Percentiles rank a stretch among this genome's conserved stretches.
Evolutionary conservation across 2,329 filamentous ascomycete species (phyloP).

Genomic region (Cercospora sp.): DNA sequence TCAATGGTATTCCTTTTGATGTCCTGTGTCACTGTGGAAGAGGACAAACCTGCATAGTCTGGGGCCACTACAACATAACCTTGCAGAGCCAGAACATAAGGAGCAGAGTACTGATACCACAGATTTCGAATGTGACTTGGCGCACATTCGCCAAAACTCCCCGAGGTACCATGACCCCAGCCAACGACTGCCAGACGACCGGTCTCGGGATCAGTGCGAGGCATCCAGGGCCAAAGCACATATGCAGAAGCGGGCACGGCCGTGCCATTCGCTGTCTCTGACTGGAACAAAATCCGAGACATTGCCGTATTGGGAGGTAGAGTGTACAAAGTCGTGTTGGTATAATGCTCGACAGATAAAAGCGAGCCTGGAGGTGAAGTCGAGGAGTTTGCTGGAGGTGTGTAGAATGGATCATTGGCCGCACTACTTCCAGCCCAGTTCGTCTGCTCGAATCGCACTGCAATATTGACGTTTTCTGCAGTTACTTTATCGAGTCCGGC

Average conservation of each 20-base stretch:
- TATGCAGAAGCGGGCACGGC: neutral
- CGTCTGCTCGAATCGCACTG: slow-evolving; percentile 33
- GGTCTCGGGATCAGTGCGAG: slow-evolving; percentile 24
- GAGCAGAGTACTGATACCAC: slow-evolving; percentile 34
- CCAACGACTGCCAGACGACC: slow-evolving; percentile 28
- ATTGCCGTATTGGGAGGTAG: slow-evolving; percentile 39
- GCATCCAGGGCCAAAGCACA: slow-evolving; percentile 50
- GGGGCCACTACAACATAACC: slow-evolving; percentile 37
- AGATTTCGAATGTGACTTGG: slow-evolving; percentile 36
- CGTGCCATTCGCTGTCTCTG: neutral
- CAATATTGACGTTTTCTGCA: slow-evolving; percentile 31
- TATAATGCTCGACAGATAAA: slow-evolving; percentile 46
- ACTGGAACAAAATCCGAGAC: neutral
- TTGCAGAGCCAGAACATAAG: slow-evolving; percentile 35
- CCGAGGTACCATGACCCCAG: slow-evolving; percentile 26
- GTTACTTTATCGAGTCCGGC: slow-evolving; percentile 26
- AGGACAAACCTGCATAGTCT: slow-evolving; percentile 27
- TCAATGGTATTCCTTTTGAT: neutral
- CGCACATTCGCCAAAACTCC: slow-evolving; percentile 29
- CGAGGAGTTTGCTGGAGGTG: slow-evolving; percentile 28
- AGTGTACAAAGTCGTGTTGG: slow-evolving; percentile 44
- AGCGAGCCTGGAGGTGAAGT: slow-evolving; percentile 39
- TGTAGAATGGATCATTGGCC: slow-evolving; percentile 6
- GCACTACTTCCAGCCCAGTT: slow-evolving; percentile 32
- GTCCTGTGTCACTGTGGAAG: neutral